phyloP scores from a whole-genome alignment of 345 rosid species.

The Gynandropsis gynandra region DNA sequence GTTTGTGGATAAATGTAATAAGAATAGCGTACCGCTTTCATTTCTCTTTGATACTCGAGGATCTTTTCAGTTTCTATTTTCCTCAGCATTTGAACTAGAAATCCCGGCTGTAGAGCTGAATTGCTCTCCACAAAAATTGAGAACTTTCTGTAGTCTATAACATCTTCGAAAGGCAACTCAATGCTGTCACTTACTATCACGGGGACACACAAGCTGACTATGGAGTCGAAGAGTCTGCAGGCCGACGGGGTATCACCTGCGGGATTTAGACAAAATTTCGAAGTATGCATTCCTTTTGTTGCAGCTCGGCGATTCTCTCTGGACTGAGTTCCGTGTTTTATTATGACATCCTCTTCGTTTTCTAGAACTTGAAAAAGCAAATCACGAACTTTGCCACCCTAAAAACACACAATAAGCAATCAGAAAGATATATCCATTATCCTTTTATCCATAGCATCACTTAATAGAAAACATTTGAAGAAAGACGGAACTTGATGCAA shows the following conservation, averaged over 20 bases:
- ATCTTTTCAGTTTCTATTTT: constrained; percentile 43
- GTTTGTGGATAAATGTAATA: neutral
- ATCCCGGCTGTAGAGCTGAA: constrained; percentile 59
- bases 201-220: constrained; percentile 94
- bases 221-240: constrained; percentile 93
- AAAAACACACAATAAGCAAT: constrained; percentile 13
- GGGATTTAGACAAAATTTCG: constrained; percentile 93
- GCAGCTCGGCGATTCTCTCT: constrained; percentile 96
- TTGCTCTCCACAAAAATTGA: constrained; percentile 67
- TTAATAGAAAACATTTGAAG: neutral
- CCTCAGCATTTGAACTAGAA: constrained; percentile 58
- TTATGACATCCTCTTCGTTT: constrained; percentile 62
- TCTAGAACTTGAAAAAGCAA: constrained; percentile 82
- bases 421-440: constrained; percentile 18
- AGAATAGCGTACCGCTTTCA: constrained; percentile 43
- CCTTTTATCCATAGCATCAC: too few relatives aligned
- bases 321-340: constrained; percentile 92
- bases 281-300: constrained; percentile 83
- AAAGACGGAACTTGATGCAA: constrained; percentile 6
- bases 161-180: constrained; percentile 93
- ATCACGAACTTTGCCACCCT: constrained; percentile 98
- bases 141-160: constrained; percentile 77
- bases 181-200: constrained; percentile 82
- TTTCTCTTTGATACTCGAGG: constrained; percentile 67
- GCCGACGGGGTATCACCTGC: constrained; percentile 99